Evolutionary conservation across 2,329 filamentous ascomycete species (phyloP).

Genomic region (Pyrenochaeta sp.): DNA sequence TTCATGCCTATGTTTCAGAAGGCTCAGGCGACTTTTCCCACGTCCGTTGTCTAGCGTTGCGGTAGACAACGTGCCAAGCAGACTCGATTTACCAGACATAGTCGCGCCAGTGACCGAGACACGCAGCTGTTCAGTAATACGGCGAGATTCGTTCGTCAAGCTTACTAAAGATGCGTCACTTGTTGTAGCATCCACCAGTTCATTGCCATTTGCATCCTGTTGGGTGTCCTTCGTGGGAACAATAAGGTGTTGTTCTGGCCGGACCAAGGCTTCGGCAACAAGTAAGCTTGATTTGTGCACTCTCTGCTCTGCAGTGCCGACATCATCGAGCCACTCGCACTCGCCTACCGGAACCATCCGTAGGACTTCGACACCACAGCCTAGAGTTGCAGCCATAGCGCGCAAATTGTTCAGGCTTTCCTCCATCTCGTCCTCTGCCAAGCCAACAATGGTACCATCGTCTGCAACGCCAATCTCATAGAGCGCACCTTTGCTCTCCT

Average conservation of each 20-base stretch:
- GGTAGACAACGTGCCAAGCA: conserved; percentile 87
- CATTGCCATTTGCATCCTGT: conserved; percentile 8
- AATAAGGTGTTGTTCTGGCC: conserved; percentile 59
- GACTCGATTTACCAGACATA: conserved; percentile 88
- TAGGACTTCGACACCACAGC: conserved; percentile 82
- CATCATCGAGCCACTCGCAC: conserved; percentile 73
- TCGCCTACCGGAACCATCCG: conserved; percentile 85
- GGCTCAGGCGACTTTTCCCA: conserved; percentile 85
- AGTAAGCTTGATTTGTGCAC: conserved; percentile 65
- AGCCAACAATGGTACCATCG: conserved; percentile 86
- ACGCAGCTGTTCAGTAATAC: conserved; percentile 70
- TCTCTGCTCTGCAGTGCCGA: conserved; percentile 37
- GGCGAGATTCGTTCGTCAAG: conserved; percentile 9
- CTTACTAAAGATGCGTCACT: background rate
- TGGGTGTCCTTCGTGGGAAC: conserved; percentile 20
- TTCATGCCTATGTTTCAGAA: conserved; percentile 93
- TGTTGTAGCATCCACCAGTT: background rate
- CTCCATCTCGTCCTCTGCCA: conserved; percentile 89
- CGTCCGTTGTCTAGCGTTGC: conserved; percentile 90
- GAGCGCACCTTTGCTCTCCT: conserved; percentile 89
- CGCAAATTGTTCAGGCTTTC: conserved; percentile 86
- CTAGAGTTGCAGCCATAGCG: conserved; percentile 91
- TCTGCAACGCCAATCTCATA: conserved; percentile 98
- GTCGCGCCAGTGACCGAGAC: conserved; percentile 89
- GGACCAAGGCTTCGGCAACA: conserved; percentile 91